These are phyloP conservation scores for Tremellales sp. DNA, from an alignment of 1,284 basidiomycete genomes.

Conservation along the genomic window DNA sequence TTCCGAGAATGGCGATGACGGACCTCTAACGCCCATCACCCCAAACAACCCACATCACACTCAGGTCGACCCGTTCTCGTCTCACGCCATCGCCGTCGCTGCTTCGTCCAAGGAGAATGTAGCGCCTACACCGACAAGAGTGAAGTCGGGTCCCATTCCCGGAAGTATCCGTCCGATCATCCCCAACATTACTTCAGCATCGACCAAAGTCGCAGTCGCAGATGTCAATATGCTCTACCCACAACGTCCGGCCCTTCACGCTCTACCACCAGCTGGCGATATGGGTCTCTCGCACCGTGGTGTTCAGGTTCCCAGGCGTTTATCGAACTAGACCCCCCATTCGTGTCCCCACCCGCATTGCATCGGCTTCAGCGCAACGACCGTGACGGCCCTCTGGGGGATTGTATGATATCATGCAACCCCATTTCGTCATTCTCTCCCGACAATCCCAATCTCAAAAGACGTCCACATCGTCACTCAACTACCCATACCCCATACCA, in stretches of 20 bases:
- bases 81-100: slow-evolving; percentile 5
- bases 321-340: slow-evolving; percentile 41
- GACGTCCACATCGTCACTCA: too few species aligned
- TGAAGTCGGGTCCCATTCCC: background rate
- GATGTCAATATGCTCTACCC: background rate
- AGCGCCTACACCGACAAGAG: slow-evolving; percentile 14
- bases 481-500: too few species aligned
- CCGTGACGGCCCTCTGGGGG: too few species aligned
- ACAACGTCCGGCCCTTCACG: slow-evolving; percentile 24
- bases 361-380: too few species aligned
- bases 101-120: slow-evolving; percentile 44
- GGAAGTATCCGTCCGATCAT: background rate
- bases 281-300: slow-evolving; percentile 19
- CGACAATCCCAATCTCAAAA: too few species aligned
- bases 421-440: too few species aligned
- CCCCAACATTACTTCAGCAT: background rate
- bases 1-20: slow-evolving; percentile 46
- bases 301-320: slow-evolving; percentile 20
- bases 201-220: slow-evolving; percentile 2
- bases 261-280: slow-evolving; percentile 21
- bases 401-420: too few species aligned
- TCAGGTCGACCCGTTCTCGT: slow-evolving; percentile 26
- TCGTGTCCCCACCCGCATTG: too few species aligned
- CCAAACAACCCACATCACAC: slow-evolving; percentile 36
- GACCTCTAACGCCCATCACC: slow-evolving; percentile 46